Conservation (phyloP, 257 asterid species). For the Hygrophila difformis region DNA sequence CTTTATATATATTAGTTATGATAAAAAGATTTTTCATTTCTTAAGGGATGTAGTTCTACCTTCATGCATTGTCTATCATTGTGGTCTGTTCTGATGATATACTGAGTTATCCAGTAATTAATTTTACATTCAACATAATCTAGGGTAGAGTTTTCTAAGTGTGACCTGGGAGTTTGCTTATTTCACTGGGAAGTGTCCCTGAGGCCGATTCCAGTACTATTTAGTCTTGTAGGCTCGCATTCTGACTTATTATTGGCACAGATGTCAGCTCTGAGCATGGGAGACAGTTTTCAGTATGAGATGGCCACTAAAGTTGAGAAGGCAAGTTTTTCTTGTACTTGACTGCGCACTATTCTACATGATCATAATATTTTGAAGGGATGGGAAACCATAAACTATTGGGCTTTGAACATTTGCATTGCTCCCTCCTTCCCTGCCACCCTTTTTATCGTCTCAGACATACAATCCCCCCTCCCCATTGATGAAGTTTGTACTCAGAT, state of each 20-base stretch:
- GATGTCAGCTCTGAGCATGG: slow-evolving; percentile 85
- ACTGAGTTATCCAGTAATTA: too few relatives aligned
- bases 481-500: too few relatives aligned
- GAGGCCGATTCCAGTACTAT: background rate
- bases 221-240: background rate
- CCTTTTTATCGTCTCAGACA: too few relatives aligned
- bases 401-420: background rate
- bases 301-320: slow-evolving; percentile 92
- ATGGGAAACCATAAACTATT: background rate
- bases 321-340: slow-evolving; percentile 30
- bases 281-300: slow-evolving; percentile 68
- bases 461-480: too few relatives aligned
- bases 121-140: background rate
- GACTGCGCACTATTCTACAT: too few relatives aligned
- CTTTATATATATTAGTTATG: slow-evolving; percentile 10
- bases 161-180: slow-evolving; percentile 1
- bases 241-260: slow-evolving; percentile 23
- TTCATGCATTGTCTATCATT: background rate
- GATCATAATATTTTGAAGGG: slow-evolving; percentile 1
- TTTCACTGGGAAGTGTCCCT: background rate
- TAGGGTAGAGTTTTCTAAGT: background rate
- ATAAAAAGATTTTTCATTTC: slow-evolving; percentile 1
- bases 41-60: background rate
- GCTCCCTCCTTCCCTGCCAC: too few relatives aligned
- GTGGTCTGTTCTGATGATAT: background rate